Evolutionary conservation across 2,329 filamentous ascomycete species (phyloP), one percentile per base, ranked within the genome.

Genomic region (Paecilomyces sp.): DNA sequence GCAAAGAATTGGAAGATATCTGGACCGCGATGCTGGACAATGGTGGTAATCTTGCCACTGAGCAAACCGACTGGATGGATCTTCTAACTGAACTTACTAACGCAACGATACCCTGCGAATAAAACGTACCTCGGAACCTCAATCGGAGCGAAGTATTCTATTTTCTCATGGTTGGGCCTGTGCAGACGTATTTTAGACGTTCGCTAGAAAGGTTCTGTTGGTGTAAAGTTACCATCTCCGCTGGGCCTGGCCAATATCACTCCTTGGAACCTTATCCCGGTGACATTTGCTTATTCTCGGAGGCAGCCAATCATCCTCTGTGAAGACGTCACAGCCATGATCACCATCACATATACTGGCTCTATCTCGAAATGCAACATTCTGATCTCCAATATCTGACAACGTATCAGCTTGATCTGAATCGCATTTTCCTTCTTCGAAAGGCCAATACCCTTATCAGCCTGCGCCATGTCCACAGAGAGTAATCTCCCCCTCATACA

Each of bases 21-120:
- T 74, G 71, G 71, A 60, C 64, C 2, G 69, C 73, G 28, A 64
- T 72, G 59, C 59, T 74, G 22, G 66, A 74, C 1, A 65, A 58
- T n/a, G 64, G 69, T 4, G 65, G 62, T 8, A 62, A 67, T 47
- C 31, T 69, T 18, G 61, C 59, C 1, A 54, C 68, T 24, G 65
- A 61, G 8, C 64, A 64, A 2, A 64, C 70, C 1, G 71, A 71
- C 33, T 74, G 70, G 71, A 70, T 65, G 15, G 66, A 66, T 8
- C 54, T 74, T 34, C 62, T 73, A 31, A 67, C 66, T 2, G 69
- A 72, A 18, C 61, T 73, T 34, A 68, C 63, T 2, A 66, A 69
- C 54, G 62, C 63, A 0, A 62, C 63, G 24, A 18, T 67, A 2
- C 63, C 66, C 15, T 59, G 56, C 36, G 60, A 50, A 41, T 54